phyloP scores from a whole-genome alignment of 116 monocot species.

The Papilionanthe hybrid region DNA sequence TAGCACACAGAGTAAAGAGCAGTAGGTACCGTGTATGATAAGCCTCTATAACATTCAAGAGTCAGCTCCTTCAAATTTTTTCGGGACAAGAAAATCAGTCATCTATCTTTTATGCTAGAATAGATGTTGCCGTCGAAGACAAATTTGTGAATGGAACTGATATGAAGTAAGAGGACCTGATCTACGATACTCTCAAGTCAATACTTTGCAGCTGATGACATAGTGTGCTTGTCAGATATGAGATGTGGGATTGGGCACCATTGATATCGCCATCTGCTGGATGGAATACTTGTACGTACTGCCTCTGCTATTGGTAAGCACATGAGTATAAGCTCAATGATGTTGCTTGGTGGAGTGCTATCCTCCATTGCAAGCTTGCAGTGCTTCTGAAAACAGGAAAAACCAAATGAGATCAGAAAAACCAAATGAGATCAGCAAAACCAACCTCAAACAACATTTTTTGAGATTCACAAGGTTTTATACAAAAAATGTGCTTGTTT shows the following conservation, averaged over 20 bases:
- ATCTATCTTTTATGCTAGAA: not conserved
- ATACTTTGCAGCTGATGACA: not conserved
- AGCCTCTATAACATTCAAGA: not conserved
- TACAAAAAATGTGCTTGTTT: not conserved
- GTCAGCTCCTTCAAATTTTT: slow-evolving; percentile 2
- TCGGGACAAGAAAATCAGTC: slow-evolving; percentile 5
- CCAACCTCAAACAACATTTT: not conserved
- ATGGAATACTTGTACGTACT: slow-evolving; percentile 2
- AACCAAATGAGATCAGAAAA: not conserved
- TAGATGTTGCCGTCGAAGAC: not conserved
- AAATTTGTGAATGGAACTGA: slow-evolving; percentile 10
- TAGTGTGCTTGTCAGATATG: slow-evolving; percentile 4
- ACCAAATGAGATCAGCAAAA: not conserved
- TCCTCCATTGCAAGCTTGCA: slow-evolving; percentile 7
- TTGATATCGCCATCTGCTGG: slow-evolving; percentile 12
- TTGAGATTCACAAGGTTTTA: not conserved
- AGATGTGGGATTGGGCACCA: slow-evolving; percentile 10
- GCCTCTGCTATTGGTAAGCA: slow-evolving; percentile 10
- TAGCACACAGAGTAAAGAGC: not conserved
- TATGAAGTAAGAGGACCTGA: slow-evolving; percentile 13
- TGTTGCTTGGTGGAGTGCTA: slow-evolving; percentile 8
- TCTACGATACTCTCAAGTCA: slow-evolving; percentile 5
- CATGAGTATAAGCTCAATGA: slow-evolving; percentile 9
- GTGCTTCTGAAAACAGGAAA: not conserved
- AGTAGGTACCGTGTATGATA: not conserved